Percentiles rank a stretch among this genome's conserved stretches.
phyloP scores from a whole-genome alignment of 2,329 filamentous ascomycete genomes.

The Cercospora sp. region DNA sequence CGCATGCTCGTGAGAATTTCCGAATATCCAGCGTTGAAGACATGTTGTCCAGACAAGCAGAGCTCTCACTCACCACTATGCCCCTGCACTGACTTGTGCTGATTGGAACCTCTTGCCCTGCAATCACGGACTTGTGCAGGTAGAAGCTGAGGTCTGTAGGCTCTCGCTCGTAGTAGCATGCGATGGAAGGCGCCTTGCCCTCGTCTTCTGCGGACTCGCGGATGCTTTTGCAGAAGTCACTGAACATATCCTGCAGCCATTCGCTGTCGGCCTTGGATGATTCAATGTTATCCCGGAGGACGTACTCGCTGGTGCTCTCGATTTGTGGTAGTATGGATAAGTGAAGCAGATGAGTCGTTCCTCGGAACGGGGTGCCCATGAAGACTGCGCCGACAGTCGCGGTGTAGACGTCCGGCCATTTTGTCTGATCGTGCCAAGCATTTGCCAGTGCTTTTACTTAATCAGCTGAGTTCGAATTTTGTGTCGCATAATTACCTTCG shows the following conservation, averaged over 20 bases:
- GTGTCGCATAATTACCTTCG: background rate
- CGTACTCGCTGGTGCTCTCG: background rate
- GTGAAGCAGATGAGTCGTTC: background rate
- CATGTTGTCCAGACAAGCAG: background rate
- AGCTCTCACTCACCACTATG: background rate
- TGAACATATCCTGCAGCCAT: background rate
- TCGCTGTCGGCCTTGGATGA: background rate
- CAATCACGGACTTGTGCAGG: background rate
- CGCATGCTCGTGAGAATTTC: background rate
- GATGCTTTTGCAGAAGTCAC: background rate
- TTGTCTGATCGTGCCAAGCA: background rate
- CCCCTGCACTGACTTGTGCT: background rate
- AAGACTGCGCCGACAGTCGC: background rate
- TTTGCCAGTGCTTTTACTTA: background rate
- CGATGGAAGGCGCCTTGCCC: background rate
- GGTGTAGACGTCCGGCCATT: background rate
- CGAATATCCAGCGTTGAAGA: background rate
- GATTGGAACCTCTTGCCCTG: background rate
- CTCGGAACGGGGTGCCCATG: background rate
- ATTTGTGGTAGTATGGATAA: fast-evolving
- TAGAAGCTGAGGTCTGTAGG: background rate
- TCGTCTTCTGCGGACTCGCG: background rate
- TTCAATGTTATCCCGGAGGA: background rate
- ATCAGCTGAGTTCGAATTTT: background rate
- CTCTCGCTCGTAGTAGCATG: background rate